phyloP scores from a whole-genome alignment of 179 eudicot species.

The Spergularia azorica region DNA sequence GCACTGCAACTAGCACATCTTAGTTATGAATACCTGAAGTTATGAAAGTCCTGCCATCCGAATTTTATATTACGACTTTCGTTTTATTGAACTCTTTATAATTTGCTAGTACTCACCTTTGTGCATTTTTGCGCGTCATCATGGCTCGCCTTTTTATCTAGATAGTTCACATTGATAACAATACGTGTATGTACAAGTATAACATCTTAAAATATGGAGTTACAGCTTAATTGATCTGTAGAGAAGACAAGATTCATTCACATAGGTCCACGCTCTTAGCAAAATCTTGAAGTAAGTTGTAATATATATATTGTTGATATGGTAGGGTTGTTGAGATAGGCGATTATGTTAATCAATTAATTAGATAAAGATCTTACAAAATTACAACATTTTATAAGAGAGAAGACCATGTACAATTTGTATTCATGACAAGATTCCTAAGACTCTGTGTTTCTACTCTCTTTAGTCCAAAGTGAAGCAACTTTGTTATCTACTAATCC shows the following conservation, averaged over 20 bases:
- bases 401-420: slow-evolving; percentile 1
- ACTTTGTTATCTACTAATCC: slow-evolving; percentile 5
- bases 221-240: slow-evolving; percentile 11
- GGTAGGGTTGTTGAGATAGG: slow-evolving; percentile 30
- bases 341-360: background rate
- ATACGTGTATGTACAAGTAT: background rate
- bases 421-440: slow-evolving; percentile 18
- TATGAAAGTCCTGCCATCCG: background rate
- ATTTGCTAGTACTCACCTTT: background rate
- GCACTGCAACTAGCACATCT: background rate
- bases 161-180: background rate
- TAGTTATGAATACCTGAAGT: too few species aligned
- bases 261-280: background rate
- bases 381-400: background rate
- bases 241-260: background rate
- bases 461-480: slow-evolving; percentile 4
- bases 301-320: slow-evolving; percentile 17
- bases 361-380: background rate
- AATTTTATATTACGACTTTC: too few species aligned
- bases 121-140: background rate
- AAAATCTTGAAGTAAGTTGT: background rate
- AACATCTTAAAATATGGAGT: background rate
- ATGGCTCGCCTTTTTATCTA: too few species aligned
- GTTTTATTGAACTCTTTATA: background rate
- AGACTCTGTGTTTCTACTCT: slow-evolving; percentile 18